Percentiles rank a stretch among this genome's conserved stretches.
Conservation (phyloP, 225 moss, liverwort and hornwort genomes). For the Takakia lepidozioides region DNA sequence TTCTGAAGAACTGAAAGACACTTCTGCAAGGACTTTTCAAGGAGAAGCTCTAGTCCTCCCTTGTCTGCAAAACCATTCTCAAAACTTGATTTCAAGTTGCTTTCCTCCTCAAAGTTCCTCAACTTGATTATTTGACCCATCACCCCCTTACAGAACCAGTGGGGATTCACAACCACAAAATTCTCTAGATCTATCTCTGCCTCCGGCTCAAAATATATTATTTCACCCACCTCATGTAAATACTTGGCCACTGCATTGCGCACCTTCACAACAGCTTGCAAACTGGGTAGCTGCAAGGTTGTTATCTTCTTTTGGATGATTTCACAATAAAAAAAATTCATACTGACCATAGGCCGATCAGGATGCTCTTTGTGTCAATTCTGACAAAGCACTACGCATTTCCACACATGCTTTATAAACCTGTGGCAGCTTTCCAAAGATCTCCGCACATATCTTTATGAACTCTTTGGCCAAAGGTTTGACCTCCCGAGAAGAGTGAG, state of each 20-base stretch:
- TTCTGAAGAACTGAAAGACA: no score
- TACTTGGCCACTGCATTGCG: constrained; percentile 7
- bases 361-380: not conserved
- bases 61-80: not conserved
- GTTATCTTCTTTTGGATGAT: not conserved
- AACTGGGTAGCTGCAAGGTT: not conserved
- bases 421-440: not conserved
- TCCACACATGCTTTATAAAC: not conserved
- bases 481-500: no score
- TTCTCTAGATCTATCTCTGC: no score
- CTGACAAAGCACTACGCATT: not conserved
- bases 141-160: constrained; percentile 28
- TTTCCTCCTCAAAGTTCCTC: no score
- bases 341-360: not conserved
- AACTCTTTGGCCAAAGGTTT: no score
- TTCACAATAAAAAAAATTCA: not conserved
- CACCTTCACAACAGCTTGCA: not conserved
- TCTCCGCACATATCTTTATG: not conserved
- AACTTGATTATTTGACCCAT: not conserved
- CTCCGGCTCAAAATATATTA: constrained; percentile 18
- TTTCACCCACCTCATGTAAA: constrained; percentile 29
- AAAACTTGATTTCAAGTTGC: not conserved
- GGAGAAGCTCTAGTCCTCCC: not conserved
- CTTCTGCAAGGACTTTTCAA: constrained; percentile 1
- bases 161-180: constrained; percentile 20